Percentiles rank a stretch among this genome's conserved stretches.
Conservation (phyloP, 2,329 filamentous ascomycete species). For the Ilyonectria sp. region DNA sequence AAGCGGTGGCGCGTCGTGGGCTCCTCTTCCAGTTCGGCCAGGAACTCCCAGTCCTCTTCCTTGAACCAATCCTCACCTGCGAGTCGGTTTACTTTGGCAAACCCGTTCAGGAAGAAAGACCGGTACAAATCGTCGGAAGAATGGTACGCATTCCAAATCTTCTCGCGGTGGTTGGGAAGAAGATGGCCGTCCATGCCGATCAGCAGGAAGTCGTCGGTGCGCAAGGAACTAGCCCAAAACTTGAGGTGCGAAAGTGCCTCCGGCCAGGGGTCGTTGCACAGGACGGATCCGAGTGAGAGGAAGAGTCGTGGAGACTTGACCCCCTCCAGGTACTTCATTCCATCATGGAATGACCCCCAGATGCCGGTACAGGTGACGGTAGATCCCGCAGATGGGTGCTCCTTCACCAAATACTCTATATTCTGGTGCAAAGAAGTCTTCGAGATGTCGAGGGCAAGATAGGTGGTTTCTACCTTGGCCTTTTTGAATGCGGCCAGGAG, state of each 20-base stretch:
- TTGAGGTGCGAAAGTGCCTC: slow-evolving; percentile 54
- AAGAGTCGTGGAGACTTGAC: slow-evolving; percentile 55
- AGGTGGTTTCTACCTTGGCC: slow-evolving; percentile 49
- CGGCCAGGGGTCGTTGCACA: slow-evolving; percentile 59
- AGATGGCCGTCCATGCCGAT: slow-evolving; percentile 61
- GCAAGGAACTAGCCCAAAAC: slow-evolving; percentile 55
- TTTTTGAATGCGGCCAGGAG: slow-evolving; percentile 55
- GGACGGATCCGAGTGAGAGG: slow-evolving; percentile 58
- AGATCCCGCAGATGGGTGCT: slow-evolving; percentile 46
- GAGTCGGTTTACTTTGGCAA: slow-evolving; percentile 55
- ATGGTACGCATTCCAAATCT: slow-evolving; percentile 60
- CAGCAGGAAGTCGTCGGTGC: slow-evolving; percentile 54
- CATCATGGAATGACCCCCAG: slow-evolving; percentile 58
- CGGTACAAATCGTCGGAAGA: slow-evolving; percentile 53
- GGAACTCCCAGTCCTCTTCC: slow-evolving; percentile 56
- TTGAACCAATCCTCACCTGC: slow-evolving; percentile 53
- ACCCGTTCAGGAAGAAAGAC: slow-evolving; percentile 58
- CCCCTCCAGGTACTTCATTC: slow-evolving; percentile 50
- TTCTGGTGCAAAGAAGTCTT: slow-evolving; percentile 54
- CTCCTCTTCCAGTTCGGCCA: slow-evolving; percentile 54
- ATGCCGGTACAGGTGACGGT: slow-evolving; percentile 55
- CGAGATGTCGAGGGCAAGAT: slow-evolving; percentile 60
- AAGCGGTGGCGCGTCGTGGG: slow-evolving; percentile 59
- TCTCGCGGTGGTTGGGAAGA: slow-evolving; percentile 50
- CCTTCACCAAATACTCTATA: slow-evolving; percentile 49